phyloP scores from a whole-genome alignment of 2,329 filamentous ascomycete species.

The Trichophyton rubrum region DNA sequence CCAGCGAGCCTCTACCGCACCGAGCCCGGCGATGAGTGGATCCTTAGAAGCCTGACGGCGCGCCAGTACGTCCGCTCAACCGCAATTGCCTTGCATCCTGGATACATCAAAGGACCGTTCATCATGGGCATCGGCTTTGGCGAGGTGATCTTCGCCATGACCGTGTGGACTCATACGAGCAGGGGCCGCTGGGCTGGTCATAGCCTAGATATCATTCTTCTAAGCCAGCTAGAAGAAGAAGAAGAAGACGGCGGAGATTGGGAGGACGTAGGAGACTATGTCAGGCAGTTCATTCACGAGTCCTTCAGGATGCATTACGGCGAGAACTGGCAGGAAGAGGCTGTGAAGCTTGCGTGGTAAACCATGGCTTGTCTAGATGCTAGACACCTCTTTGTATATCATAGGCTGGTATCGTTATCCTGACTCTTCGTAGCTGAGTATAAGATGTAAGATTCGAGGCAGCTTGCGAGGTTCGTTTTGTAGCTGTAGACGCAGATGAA shows the following conservation, averaged over 20 bases:
- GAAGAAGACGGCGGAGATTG: not conserved
- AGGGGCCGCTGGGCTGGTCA: not conserved
- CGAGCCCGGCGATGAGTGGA: not conserved
- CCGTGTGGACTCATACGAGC: not conserved
- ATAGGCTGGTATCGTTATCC: not conserved
- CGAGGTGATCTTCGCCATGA: not conserved
- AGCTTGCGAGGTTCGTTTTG: not conserved
- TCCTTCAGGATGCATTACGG: not conserved
- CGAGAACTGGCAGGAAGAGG: not conserved
- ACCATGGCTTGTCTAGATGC: not conserved
- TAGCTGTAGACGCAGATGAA: not conserved
- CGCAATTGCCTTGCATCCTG: not conserved
- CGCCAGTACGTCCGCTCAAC: not conserved
- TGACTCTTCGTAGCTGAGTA: not conserved
- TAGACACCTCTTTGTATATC: not conserved
- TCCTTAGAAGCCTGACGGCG: not conserved
- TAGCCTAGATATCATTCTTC: not conserved
- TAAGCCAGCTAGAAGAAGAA: not conserved
- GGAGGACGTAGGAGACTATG: not conserved
- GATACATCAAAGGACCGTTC: not conserved
- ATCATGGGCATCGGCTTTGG: not conserved
- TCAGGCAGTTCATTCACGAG: too few relatives aligned
- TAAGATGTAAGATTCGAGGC: not conserved
- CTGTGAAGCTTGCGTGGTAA: not conserved
- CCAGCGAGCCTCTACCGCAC: not conserved